Evolutionary conservation across 345 rosid species (phyloP).

Genomic region (Moringa oleifera): DNA sequence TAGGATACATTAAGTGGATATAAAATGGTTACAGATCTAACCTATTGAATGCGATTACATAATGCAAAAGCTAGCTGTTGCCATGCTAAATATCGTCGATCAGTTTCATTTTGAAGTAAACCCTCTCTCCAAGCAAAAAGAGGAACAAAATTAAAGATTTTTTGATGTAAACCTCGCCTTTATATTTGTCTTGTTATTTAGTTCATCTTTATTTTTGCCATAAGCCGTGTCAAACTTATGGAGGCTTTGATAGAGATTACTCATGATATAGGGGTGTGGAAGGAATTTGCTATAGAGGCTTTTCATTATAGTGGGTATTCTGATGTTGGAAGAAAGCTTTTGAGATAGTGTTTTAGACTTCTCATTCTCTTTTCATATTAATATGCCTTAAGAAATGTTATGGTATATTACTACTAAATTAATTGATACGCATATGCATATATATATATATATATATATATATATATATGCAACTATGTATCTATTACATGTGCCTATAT

Average conservation of each 20-base stretch:
- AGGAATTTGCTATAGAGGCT: slow-evolving; percentile 88
- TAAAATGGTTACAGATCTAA: slow-evolving; percentile 80
- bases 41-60: slow-evolving; percentile 71
- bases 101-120: slow-evolving; percentile 77
- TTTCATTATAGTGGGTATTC: slow-evolving; percentile 68
- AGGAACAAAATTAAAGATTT: neutral
- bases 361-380: too few species aligned
- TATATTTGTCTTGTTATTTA: slow-evolving; percentile 7
- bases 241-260: slow-evolving; percentile 79
- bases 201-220: slow-evolving; percentile 11
- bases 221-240: slow-evolving; percentile 21
- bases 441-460: too few species aligned
- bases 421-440: too few species aligned
- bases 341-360: slow-evolving; percentile 24
- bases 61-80: slow-evolving; percentile 81
- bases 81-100: slow-evolving; percentile 82
- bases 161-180: neutral
- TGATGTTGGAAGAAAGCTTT: slow-evolving; percentile 85
- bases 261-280: slow-evolving; percentile 75
- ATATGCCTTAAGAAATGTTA: neutral
- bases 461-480: too few species aligned
- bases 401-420: too few species aligned
- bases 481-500: too few species aligned
- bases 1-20: slow-evolving; percentile 67
- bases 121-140: neutral